A percentile compares a stretch with the other conserved stretches of the same genome.
Conservation (phyloP, 495 filamentous ascomycete species). For the Thermothielavioides terrestris region DNA sequence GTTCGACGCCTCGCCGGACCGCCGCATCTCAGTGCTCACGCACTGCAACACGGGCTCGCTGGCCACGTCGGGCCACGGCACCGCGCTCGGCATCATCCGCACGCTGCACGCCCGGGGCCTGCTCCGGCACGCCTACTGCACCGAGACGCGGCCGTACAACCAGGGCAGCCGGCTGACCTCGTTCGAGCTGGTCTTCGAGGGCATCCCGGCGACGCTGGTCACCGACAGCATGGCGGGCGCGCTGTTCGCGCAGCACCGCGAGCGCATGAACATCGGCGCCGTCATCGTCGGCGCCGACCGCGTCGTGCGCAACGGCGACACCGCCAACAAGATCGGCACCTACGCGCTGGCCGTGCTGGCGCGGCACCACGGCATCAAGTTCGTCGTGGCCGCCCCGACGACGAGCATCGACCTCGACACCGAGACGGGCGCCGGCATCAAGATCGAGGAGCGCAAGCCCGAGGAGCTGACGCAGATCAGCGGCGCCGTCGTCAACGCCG, state of each 20-base stretch:
- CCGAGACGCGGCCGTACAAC: constrained; percentile 95
- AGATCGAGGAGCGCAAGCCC: constrained; percentile 75
- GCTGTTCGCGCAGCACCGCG: constrained; percentile 53
- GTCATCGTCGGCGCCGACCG: constrained; percentile 93
- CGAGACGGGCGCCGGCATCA: constrained; percentile 61
- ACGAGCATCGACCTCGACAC: constrained; percentile 89
- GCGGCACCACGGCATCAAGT: constrained; percentile 78
- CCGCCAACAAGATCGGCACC: constrained; percentile 98
- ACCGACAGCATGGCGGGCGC: constrained; percentile 96
- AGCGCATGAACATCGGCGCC: constrained; percentile 57
- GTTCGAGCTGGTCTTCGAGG: constrained; percentile 88
- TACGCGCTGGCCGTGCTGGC: constrained; percentile 83
- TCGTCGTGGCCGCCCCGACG: constrained; percentile 87
- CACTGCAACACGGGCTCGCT: constrained; percentile 98
- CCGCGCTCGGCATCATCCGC: constrained; percentile 87
- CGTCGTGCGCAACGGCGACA: constrained; percentile 93
- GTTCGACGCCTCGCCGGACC: constrained; percentile 32
- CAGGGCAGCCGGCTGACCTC: constrained; percentile 92
- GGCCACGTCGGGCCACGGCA: constrained; percentile 93
- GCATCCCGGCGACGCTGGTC: constrained; percentile 85
- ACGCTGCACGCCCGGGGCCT: constrained; percentile 56
- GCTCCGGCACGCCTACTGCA: constrained; percentile 81
- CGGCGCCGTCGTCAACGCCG: constrained; percentile 52
- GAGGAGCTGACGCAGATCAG: constrained; percentile 73
- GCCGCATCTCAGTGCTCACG: constrained; percentile 65